Evolutionary conservation across 2,329 filamentous ascomycete genomes (phyloP), one percentile per base, ranked within the genome.

Genomic region (Botrytis paeoniae): DNA sequence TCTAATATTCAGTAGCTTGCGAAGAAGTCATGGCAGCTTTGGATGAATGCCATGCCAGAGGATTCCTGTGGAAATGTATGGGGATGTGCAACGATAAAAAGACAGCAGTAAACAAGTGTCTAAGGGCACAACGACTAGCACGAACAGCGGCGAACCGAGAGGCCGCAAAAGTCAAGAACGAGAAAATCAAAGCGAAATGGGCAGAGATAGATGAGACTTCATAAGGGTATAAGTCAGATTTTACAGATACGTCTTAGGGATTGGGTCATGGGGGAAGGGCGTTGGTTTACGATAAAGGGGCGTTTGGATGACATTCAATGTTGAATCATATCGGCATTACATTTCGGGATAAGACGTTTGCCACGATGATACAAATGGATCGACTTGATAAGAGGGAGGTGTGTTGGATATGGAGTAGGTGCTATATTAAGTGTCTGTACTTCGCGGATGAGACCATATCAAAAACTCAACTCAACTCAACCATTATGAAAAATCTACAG

Each of bases 21-120:
- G 93, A 95, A 83, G 94, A 97, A 78, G 89, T 99, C 82, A 97
- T 98, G 90, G 91, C 87, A 69, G 92, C 93, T 65, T 93, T 99
- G 78, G 96, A 98, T 80, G 94, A 98, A 85, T 99, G 96, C 85
- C 96, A 99, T 81, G 92, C 93, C 45, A 89, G 88, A 74, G 96
- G 96, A 71, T 99, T 99, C 84, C 84, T 99, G 73, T 95, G 93
- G 89, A 98, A 97, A 83, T 91, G 93, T 2, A 85, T 93, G 75
- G 96, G 96, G 73, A 93, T 92, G 86, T 99, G 96, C 88, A 98
- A 94, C 82, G 88, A 91, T 59, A 88, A 92, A 75, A 99, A 99
- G 83, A 86, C 89, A 60, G 86, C 93, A 73, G 93, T 99, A 78
- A 96, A 93, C 83, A 88, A 89, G 80, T 99, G 96, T 81, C 87